A percentile compares a stretch with the other conserved stretches of the same genome.
Conservation (phyloP, 129 eudicot species). For the Flaveria linearis region DNA sequence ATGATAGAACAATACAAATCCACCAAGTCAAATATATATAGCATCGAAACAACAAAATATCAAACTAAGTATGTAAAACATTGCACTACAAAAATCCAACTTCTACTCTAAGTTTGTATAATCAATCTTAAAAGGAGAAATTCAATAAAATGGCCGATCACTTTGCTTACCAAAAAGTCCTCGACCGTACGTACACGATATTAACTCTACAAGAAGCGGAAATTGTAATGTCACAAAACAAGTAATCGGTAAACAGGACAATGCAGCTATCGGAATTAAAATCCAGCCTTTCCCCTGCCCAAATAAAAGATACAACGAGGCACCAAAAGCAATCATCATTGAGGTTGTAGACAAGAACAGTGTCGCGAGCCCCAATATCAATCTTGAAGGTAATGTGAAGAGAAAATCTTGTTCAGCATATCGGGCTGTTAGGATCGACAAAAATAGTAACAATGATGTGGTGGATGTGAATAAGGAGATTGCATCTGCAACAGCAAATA, state of each 20-base stretch:
- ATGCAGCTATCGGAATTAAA: conserved; percentile 33
- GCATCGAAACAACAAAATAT: neutral
- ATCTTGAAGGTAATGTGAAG: conserved; percentile 37
- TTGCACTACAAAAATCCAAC: neutral
- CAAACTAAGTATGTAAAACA: neutral
- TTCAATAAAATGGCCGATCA: conserved; percentile 39
- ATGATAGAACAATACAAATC: too few species aligned
- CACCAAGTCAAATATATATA: too few species aligned
- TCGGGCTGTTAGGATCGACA: conserved; percentile 46
- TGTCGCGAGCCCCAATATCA: conserved; percentile 40
- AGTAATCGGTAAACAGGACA: conserved; percentile 39
- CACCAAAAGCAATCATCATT: conserved; percentile 44
- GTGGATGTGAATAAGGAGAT: conserved; percentile 49
- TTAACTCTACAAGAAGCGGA: conserved; percentile 44
- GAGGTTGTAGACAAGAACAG: conserved; percentile 41
- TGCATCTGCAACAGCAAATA: conserved; percentile 47
- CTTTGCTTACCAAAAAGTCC: conserved; percentile 42
- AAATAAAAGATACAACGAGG: conserved; percentile 39
- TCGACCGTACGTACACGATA: conserved; percentile 39
- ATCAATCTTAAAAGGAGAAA: neutral
- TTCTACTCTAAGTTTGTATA: neutral
- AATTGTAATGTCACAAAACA: conserved; percentile 40
- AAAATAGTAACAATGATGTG: conserved; percentile 41
- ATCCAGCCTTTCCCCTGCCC: conserved; percentile 42
- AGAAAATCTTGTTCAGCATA: conserved; percentile 48